These are phyloP conservation scores for Linum trigynum DNA, from an alignment of 345 rosid genomes.

Conservation along the genomic window DNA sequence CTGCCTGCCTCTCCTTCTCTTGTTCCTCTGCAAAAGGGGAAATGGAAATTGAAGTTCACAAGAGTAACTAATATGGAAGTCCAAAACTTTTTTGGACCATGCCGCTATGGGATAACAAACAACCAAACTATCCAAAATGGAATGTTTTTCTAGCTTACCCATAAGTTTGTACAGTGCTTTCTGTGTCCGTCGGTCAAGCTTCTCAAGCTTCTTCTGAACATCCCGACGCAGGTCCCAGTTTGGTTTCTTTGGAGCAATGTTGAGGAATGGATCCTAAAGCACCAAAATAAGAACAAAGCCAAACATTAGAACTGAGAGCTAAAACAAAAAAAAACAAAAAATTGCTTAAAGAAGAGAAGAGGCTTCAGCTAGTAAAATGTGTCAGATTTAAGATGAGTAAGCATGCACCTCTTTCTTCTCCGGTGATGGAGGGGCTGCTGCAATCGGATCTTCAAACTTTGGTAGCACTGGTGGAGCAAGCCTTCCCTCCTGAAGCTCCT, in stretches of 20 bases:
- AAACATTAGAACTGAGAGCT: neutral
- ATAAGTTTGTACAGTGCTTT: constrained; percentile 69
- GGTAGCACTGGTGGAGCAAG: constrained; percentile 79
- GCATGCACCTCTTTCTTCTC: constrained; percentile 56
- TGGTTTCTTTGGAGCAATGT: constrained; percentile 96
- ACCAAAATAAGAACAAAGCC: neutral
- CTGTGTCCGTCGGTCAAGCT: constrained; percentile 81
- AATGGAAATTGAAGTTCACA: neutral
- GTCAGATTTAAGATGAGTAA: constrained; percentile 5
- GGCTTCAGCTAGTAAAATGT: constrained; percentile 1
- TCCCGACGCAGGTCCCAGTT: constrained; percentile 95
- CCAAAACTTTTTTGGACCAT: too few relatives aligned
- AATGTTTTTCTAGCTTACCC: constrained; percentile 39
- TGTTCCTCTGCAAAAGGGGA: constrained; percentile 45
- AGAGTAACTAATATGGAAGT: neutral
- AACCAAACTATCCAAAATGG: neutral
- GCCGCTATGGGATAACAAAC: neutral
- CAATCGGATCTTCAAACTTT: constrained; percentile 76
- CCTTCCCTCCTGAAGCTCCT: constrained; percentile 83
- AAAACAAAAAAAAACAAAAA: neutral
- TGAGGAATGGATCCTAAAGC: constrained; percentile 77
- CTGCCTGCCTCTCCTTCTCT: constrained; percentile 44
- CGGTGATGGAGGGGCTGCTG: constrained; percentile 42
- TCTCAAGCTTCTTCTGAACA: constrained; percentile 91
- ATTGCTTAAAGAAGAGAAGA: neutral